A percentile compares a stretch with the other conserved stretches of the same genome.
phyloP scores from a whole-genome alignment of 2,329 filamentous ascomycete genomes.

The Cytospora schulzeri region DNA sequence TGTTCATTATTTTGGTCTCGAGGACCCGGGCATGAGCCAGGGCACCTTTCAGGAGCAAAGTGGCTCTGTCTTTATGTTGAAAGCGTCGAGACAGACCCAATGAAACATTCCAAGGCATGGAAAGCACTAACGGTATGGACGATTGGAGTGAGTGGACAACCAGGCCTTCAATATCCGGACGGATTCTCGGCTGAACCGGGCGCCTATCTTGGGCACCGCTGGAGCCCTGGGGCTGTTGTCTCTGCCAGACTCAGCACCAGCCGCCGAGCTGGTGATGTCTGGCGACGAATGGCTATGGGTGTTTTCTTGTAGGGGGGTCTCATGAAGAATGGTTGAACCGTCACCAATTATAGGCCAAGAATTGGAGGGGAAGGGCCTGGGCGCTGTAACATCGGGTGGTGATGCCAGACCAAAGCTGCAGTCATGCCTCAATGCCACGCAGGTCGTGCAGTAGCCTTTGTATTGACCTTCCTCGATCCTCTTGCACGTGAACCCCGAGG shows the following conservation, averaged over 20 bases:
- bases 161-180: slow-evolving; percentile 82
- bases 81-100: background rate
- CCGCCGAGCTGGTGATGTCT: slow-evolving; percentile 33
- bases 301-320: slow-evolving; percentile 29
- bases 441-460: slow-evolving; percentile 64
- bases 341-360: slow-evolving; percentile 50
- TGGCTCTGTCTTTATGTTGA: background rate
- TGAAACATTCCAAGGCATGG: background rate
- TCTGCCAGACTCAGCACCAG: slow-evolving; percentile 30
- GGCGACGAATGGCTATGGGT: slow-evolving; percentile 30
- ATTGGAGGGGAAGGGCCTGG: slow-evolving; percentile 47
- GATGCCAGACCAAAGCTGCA: slow-evolving; percentile 57
- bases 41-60: background rate
- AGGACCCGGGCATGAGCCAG: background rate
- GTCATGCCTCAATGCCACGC: slow-evolving; percentile 59
- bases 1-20: background rate
- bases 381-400: slow-evolving; percentile 38
- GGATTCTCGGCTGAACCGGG: slow-evolving; percentile 78
- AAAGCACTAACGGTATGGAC: slow-evolving; percentile 66
- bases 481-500: slow-evolving; percentile 61
- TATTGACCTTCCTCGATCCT: slow-evolving; percentile 60
- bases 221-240: slow-evolving; percentile 29
- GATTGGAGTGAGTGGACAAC: slow-evolving; percentile 76
- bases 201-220: slow-evolving; percentile 63
- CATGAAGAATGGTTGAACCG: slow-evolving; percentile 43